Percentiles rank a stretch among this genome's conserved stretches.
These are phyloP conservation scores for Globisporangium heterothallicum DNA, from an alignment of 352 stramenopile genomes.

Conservation along the genomic window DNA sequence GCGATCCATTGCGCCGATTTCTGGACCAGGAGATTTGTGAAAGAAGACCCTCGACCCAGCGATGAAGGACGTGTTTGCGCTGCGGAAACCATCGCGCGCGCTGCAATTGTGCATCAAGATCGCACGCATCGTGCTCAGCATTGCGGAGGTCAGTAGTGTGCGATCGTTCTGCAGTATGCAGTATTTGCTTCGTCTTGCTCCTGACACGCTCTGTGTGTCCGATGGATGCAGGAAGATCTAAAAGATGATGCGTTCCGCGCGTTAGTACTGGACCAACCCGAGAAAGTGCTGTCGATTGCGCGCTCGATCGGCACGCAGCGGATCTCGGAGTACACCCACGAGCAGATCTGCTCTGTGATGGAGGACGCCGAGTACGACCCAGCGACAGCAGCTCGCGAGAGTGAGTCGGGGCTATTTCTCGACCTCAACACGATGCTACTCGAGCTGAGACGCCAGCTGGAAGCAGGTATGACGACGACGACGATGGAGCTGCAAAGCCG, in stretches of 20 bases:
- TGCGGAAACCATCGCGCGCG: conserved; percentile 44
- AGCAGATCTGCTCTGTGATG: conserved; percentile 41
- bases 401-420: conserved; percentile 57
- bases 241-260: conserved; percentile 39
- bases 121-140: conserved; percentile 20
- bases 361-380: conserved; percentile 55
- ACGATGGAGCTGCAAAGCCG: no score
- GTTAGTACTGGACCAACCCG: conserved; percentile 32
- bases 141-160: conserved; percentile 26
- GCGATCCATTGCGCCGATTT: no score
- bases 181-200: not conserved
- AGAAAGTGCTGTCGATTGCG: conserved; percentile 28
- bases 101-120: conserved; percentile 45
- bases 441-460: conserved; percentile 27
- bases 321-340: conserved; percentile 31
- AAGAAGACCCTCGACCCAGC: no score
- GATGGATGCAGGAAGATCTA: conserved; percentile 16
- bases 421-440: conserved; percentile 39
- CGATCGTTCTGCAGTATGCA: no score
- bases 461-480: conserved; percentile 15
- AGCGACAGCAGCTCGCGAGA: conserved; percentile 44
- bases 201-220: conserved; percentile 6
- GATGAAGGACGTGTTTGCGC: conserved; percentile 53
- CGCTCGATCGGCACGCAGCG: conserved; percentile 19
- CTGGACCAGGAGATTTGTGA: no score